Evolutionary conservation across 2,329 filamentous ascomycete genomes (phyloP).

Genomic region (Aspergillus neotritici): DNA sequence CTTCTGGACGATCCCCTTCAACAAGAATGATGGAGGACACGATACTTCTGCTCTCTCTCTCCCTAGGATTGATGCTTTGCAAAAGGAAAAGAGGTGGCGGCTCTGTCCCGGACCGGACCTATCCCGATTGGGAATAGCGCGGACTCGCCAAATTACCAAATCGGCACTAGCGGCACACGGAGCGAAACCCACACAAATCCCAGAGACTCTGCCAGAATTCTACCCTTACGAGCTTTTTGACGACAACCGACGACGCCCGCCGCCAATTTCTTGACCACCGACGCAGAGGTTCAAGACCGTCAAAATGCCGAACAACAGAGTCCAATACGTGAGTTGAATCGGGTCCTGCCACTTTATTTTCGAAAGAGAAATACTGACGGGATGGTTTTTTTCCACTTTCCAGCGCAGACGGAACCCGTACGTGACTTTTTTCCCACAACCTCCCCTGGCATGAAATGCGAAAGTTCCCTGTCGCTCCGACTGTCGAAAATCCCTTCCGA

Average conservation of each 20-base stretch:
- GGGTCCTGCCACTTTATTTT: background rate
- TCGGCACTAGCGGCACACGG: conserved; percentile 35
- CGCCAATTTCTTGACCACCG: conserved; percentile 39
- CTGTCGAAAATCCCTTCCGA: conserved; percentile 4
- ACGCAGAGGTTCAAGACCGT: conserved; percentile 39
- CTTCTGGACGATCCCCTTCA: conserved; percentile 22
- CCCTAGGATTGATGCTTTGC: conserved; percentile 19
- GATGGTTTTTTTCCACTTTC: conserved; percentile 14
- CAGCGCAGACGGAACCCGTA: conserved; percentile 76
- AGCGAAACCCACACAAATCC: conserved; percentile 43
- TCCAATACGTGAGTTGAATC: conserved; percentile 42
- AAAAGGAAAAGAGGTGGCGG: conserved; percentile 34
- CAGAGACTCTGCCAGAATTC: conserved; percentile 36
- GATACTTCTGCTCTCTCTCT: conserved; percentile 11
- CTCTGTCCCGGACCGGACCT: conserved; percentile 20
- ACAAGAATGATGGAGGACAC: conserved; percentile 21
- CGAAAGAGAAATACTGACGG: conserved; percentile 20
- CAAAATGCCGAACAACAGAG: conserved; percentile 51
- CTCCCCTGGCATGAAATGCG: conserved; percentile 16
- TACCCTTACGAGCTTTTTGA: conserved; percentile 33
- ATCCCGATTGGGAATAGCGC: conserved; percentile 24
- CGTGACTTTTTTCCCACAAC: conserved; percentile 38
- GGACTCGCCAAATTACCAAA: conserved; percentile 35
- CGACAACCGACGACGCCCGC: conserved; percentile 38
- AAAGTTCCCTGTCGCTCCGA: conserved; percentile 18